A percentile compares a stretch with the other conserved stretches of the same genome.
Evolutionary conservation across 306 rosid genomes (phyloP).

Genomic region (Nissolia schottii): DNA sequence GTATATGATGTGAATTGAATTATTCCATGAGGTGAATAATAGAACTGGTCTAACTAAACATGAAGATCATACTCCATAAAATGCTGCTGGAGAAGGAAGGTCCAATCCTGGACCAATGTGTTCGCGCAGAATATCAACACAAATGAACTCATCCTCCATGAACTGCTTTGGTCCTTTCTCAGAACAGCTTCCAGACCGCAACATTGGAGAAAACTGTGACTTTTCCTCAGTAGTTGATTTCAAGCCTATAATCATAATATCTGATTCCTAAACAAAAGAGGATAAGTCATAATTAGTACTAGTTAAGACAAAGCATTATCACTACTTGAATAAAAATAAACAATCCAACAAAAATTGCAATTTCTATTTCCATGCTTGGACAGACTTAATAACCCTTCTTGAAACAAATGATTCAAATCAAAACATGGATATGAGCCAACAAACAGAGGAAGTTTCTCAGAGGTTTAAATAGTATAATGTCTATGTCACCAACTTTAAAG

Average conservation of each 20-base stretch:
- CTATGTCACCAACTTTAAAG: neutral
- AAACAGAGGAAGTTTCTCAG: neutral
- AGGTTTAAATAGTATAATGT: neutral
- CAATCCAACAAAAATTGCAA: neutral
- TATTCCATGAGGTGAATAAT: neutral
- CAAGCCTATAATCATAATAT: slow-evolving; percentile 27
- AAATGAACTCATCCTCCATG: slow-evolving; percentile 64
- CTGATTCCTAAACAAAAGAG: slow-evolving; percentile 36
- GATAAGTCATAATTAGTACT: slow-evolving; percentile 1
- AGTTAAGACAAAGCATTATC: neutral
- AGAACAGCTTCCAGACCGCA: slow-evolving; percentile 56
- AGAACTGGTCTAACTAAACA: neutral
- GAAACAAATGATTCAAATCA: slow-evolving; percentile 4
- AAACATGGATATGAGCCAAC: neutral
- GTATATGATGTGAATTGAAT: neutral
- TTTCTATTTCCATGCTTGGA: neutral
- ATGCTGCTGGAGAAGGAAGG: slow-evolving; percentile 54
- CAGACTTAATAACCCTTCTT: neutral
- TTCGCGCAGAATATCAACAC: slow-evolving; percentile 41
- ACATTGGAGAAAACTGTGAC: slow-evolving; percentile 29
- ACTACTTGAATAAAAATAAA: neutral
- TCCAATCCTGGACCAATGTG: slow-evolving; percentile 3
- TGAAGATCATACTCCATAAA: slow-evolving; percentile 57
- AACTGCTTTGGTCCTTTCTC: slow-evolving; percentile 65
- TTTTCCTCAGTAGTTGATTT: slow-evolving; percentile 40